phyloP scores from a whole-genome alignment of 805 yeast genomes.

The Wickerhamomyces subpelliculosus region DNA sequence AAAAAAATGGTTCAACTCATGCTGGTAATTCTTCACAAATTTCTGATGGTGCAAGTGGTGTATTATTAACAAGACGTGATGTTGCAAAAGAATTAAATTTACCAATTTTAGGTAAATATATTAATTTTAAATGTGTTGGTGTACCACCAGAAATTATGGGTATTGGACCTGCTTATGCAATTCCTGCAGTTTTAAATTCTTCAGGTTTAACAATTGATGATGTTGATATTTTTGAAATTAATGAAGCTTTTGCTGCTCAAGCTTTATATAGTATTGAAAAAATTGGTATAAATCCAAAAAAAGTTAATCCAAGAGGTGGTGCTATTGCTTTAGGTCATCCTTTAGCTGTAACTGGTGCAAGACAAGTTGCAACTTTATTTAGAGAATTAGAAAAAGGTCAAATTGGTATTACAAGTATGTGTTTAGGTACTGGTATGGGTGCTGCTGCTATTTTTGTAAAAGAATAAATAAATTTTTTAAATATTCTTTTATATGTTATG shows the following conservation, averaged over 20 bases:
- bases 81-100: constrained; percentile 69
- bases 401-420: constrained; percentile 91
- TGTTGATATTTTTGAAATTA: constrained; percentile 74
- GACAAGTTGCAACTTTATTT: constrained; percentile 85
- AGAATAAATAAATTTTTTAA: constrained; percentile 38
- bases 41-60: constrained; percentile 94
- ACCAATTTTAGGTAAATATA: constrained; percentile 72
- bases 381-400: constrained; percentile 74
- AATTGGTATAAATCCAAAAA: constrained; percentile 57
- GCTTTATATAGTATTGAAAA: constrained; percentile 68
- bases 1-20: constrained; percentile 71
- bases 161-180: constrained; percentile 94
- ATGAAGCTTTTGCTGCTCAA: constrained; percentile 97
- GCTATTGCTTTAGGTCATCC: constrained; percentile 98
- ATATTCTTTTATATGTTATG: too few relatives aligned
- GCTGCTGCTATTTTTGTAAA: constrained; percentile 84
- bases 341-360: constrained; percentile 82
- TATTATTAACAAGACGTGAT: constrained; percentile 75
- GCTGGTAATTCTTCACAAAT: constrained; percentile 98
- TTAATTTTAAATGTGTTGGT: constrained; percentile 77
- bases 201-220: constrained; percentile 56
- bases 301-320: constrained; percentile 91
- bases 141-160: constrained; percentile 99
- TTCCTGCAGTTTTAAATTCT: constrained; percentile 71
- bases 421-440: constrained; percentile 98